Base-by-base conservation (phyloP, 192 early-diverging fungal genomes). In the Pilaira anomala region DNA sequence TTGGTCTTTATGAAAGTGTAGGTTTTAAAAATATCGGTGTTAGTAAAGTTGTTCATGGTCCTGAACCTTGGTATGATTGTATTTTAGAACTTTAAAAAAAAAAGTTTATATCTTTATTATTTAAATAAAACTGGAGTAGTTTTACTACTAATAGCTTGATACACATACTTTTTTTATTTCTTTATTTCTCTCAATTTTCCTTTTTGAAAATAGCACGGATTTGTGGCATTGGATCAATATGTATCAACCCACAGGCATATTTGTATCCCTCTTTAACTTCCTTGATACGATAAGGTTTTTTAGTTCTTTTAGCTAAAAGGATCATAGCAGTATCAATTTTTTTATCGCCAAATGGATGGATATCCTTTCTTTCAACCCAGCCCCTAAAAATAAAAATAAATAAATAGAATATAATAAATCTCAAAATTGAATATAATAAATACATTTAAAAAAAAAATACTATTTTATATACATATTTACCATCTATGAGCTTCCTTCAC, bases 41-140 rank as follows among this genome's bases (percentile, higher is more conserved):
- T 44, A 87, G 85, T n/a, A 41, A 40, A 11, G 83, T 91, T 7
- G 75, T 77, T 5, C 87, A 89, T 67, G 89, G 86, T 6, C 82
- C 78, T 51, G 73, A 74, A 33, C 76, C 72, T 4, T 83, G 82
- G 82, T 65, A 62, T 39, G 74, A 78, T 11, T 67, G 63, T 29
- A 41, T 53, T 7, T 18, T 76, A n/a, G 73, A 74, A 4, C 48
- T 76, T 42, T 66, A 62, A 52, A 33, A 36, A 36, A 9, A 36
- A 36, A 36, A 33, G 3, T 5, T 33, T 33, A 9, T 36, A 9
- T 36, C 6, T 36, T 33, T 33, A 33, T 33, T 33, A n/a, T n/a
- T n/a, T n/a, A n/a, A n/a, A n/a, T n/a, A n/a, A n/a, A n/a, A n/a
- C n/a, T n/a, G n/a, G n/a, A n/a, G n/a, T n/a, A n/a, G n/a, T n/a